phyloP scores from a whole-genome alignment of 371 early-diverging fungal species.

The Lichtheimia ramosa region DNA sequence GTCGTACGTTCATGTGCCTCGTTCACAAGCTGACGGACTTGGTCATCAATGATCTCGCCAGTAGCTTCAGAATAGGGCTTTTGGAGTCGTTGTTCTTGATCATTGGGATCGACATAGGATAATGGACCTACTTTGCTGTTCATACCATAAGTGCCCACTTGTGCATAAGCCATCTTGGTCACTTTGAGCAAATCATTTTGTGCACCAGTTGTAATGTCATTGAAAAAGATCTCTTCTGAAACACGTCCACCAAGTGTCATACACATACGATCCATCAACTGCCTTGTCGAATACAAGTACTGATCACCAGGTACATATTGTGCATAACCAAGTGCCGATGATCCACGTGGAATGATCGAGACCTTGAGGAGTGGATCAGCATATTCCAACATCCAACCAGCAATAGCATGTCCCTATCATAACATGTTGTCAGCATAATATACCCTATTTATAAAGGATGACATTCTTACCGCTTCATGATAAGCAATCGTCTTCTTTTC shows the following conservation, averaged over 20 bases:
- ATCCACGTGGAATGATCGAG: constrained; percentile 95
- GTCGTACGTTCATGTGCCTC: constrained; percentile 80
- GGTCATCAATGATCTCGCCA: constrained; percentile 88
- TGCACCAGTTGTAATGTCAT: constrained; percentile 85
- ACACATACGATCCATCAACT: constrained; percentile 94
- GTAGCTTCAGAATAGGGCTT: constrained; percentile 97
- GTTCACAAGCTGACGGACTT: constrained; percentile 80
- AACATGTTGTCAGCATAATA: no score
- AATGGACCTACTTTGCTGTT: constrained; percentile 84
- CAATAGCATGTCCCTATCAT: constrained; percentile 88
- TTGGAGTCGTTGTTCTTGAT: constrained; percentile 71
- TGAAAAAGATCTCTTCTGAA: constrained; percentile 92
- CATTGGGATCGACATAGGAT: constrained; percentile 73
- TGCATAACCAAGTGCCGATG: constrained; percentile 95
- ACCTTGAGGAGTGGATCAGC: constrained; percentile 96
- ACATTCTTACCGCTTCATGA: constrained; percentile 78
- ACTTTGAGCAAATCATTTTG: constrained; percentile 96
- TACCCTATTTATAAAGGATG: no score
- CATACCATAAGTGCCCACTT: constrained; percentile 94
- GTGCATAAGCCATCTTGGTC: constrained; percentile 94
- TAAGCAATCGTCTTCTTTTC: constrained; percentile 98
- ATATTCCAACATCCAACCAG: constrained; percentile 94
- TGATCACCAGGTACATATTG: constrained; percentile 97
- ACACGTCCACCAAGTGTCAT: constrained; percentile 97
- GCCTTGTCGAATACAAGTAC: constrained; percentile 90